Percentiles rank a stretch among this genome's conserved stretches.
phyloP scores from a whole-genome alignment of 129 eudicot genomes.

The Chrysanthemum makinoi region DNA sequence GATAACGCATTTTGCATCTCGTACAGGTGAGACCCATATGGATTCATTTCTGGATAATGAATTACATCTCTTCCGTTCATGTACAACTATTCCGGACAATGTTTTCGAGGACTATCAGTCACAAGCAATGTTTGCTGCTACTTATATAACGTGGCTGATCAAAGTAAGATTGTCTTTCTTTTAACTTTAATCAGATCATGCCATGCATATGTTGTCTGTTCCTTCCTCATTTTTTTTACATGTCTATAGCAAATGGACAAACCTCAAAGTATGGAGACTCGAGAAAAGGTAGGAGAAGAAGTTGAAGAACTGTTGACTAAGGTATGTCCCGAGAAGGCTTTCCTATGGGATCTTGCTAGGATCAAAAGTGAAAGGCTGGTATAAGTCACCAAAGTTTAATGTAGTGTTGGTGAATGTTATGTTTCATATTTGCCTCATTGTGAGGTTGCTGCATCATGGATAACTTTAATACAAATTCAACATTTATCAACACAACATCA shows the following conservation, averaged over 20 bases:
- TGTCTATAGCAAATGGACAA: conserved; percentile 50
- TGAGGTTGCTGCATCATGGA: no score
- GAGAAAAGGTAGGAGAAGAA: conserved; percentile 36
- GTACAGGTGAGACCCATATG: conserved; percentile 19
- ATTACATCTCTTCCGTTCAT: conserved; percentile 46
- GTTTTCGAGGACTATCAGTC: conserved; percentile 73
- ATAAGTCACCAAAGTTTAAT: conserved; percentile 2
- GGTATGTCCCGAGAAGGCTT: conserved; percentile 58
- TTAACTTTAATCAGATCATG: neutral
- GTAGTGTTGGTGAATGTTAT: conserved; percentile 12
- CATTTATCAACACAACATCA: no score
- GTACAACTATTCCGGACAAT: conserved; percentile 49
- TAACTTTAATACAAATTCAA: no score
- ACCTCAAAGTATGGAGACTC: conserved; percentile 29
- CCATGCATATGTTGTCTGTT: neutral
- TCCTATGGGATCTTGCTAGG: conserved; percentile 49
- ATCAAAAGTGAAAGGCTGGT: conserved; percentile 11
- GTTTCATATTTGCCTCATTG: neutral
- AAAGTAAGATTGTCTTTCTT: conserved; percentile 42
- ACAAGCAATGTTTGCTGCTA: conserved; percentile 70
- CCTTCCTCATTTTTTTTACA: neutral
- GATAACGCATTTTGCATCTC: conserved; percentile 51
- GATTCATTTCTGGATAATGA: conserved; percentile 49
- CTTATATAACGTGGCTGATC: conserved; percentile 70
- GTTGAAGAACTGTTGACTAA: conserved; percentile 39